Percentiles rank a stretch among this genome's conserved stretches.
phyloP scores from a whole-genome alignment of 2,329 filamentous ascomycete species.

The Endothia cerciana region DNA sequence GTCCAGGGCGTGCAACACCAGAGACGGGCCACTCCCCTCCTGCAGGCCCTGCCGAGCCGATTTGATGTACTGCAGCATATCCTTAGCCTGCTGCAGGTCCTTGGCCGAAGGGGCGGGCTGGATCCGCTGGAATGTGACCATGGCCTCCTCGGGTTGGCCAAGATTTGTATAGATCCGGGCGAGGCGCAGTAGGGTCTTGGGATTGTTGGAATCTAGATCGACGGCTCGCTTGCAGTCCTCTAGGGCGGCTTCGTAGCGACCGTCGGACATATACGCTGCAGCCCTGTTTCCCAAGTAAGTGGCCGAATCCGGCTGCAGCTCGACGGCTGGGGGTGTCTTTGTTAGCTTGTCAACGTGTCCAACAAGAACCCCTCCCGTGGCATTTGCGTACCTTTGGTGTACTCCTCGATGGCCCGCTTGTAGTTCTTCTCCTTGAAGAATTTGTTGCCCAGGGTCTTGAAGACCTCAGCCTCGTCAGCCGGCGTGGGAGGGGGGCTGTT shows the following conservation, averaged over 20 bases:
- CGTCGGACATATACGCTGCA: constrained; percentile 89
- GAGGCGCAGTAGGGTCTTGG: constrained; percentile 85
- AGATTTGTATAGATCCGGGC: constrained; percentile 88
- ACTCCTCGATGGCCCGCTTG: constrained; percentile 84
- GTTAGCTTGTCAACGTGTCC: constrained; percentile 13
- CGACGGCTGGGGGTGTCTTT: constrained; percentile 68
- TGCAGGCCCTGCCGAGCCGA: constrained; percentile 79
- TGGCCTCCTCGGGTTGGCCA: constrained; percentile 83
- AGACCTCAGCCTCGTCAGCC: constrained; percentile 81
- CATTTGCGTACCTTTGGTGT: constrained; percentile 77
- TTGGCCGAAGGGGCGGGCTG: constrained; percentile 80
- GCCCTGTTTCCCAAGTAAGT: constrained; percentile 95
- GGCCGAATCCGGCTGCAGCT: constrained; percentile 80
- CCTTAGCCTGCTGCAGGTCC: constrained; percentile 80
- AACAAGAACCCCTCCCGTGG: constrained; percentile 21
- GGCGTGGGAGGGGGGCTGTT: constrained; percentile 59
- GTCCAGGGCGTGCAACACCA: constrained; percentile 90
- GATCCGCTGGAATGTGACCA: constrained; percentile 81
- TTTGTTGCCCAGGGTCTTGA: constrained; percentile 92
- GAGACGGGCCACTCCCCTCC: constrained; percentile 79
- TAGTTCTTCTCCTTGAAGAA: constrained; percentile 97
- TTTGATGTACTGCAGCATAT: constrained; percentile 81
- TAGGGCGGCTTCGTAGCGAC: constrained; percentile 76
- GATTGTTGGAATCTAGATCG: constrained; percentile 81
- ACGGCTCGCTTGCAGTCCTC: constrained; percentile 85